A percentile compares a stretch with the other conserved stretches of the same genome.
These are phyloP conservation scores for Puccinellia tenuiflora DNA, from an alignment of 176 grass and related monocot genomes.

Conservation along the genomic window DNA sequence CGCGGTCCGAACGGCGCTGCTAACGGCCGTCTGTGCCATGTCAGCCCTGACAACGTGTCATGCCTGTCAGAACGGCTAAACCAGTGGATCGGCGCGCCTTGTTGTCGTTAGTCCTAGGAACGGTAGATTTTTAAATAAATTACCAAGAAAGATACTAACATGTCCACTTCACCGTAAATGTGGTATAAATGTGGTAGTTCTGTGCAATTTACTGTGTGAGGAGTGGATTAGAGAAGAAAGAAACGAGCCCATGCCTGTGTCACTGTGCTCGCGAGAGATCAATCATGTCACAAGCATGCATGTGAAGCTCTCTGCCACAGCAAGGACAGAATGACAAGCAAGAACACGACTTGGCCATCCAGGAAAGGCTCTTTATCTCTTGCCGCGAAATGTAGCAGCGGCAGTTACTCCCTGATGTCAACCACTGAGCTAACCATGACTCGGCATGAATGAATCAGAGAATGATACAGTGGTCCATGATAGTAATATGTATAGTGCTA, in stretches of 20 bases:
- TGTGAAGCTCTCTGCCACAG: conserved; percentile 47
- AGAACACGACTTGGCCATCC: conserved; percentile 24
- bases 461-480: not conserved
- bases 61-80: too few relatives aligned
- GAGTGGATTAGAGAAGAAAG: conserved; percentile 40
- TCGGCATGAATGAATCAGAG: not conserved
- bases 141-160: too few relatives aligned
- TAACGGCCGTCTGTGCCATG: too few relatives aligned
- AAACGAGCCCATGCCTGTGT: not conserved
- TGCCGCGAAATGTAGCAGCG: conserved; percentile 24
- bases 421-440: conserved; percentile 16
- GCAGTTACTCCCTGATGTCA: conserved; percentile 39
- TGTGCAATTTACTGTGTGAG: too few relatives aligned
- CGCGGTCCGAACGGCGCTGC: too few relatives aligned
- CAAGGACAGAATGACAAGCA: conserved; percentile 38
- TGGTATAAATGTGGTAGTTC: too few relatives aligned
- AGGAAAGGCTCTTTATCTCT: conserved; percentile 35
- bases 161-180: too few relatives aligned
- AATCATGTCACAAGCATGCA: conserved; percentile 33
- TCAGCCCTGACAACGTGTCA: too few relatives aligned
- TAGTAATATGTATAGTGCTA: not conserved
- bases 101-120: too few relatives aligned
- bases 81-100: too few relatives aligned
- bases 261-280: conserved; percentile 1
- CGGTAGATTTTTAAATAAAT: too few relatives aligned